Evolutionary conservation across 2,329 filamentous ascomycete species (phyloP).

Genomic region (Talaromyces sp.): DNA sequence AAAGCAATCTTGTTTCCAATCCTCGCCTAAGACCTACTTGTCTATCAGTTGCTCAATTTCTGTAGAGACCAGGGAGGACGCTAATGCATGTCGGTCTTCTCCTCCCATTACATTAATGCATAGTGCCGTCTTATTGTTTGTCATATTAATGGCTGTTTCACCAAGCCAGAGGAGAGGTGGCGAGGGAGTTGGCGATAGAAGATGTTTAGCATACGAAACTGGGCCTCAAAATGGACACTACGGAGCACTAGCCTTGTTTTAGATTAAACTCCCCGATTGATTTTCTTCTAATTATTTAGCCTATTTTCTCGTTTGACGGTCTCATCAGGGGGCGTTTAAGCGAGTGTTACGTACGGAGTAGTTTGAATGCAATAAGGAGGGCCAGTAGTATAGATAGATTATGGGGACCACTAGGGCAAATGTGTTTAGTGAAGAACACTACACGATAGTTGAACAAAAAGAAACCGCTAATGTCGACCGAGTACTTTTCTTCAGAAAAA

Average conservation of each 20-base stretch:
- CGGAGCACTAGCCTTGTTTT: too few species aligned
- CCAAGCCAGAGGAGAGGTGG: too few species aligned
- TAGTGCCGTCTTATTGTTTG: background rate
- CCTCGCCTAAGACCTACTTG: background rate
- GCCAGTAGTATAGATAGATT: background rate
- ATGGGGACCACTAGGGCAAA: background rate
- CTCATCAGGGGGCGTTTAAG: background rate
- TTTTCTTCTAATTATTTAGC: background rate
- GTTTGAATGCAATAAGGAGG: too few species aligned
- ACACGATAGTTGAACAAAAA: background rate
- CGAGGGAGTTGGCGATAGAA: background rate
- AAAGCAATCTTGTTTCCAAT: background rate
- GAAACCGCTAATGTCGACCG: background rate
- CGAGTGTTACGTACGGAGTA: background rate
- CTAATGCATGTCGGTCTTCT: background rate
- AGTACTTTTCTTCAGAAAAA: background rate
- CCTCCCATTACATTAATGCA: background rate
- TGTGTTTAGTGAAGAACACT: background rate
- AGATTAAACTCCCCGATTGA: background rate
- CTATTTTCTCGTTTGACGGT: background rate
- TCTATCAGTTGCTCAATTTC: background rate
- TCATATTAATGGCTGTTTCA: too few species aligned
- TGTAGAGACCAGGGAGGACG: background rate
- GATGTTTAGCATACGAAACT: background rate
- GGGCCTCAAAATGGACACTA: too few species aligned